Percentiles rank a stretch among this genome's conserved stretches.
phyloP scores from a whole-genome alignment of 441 rosid species.

The Oxalis stricta region DNA sequence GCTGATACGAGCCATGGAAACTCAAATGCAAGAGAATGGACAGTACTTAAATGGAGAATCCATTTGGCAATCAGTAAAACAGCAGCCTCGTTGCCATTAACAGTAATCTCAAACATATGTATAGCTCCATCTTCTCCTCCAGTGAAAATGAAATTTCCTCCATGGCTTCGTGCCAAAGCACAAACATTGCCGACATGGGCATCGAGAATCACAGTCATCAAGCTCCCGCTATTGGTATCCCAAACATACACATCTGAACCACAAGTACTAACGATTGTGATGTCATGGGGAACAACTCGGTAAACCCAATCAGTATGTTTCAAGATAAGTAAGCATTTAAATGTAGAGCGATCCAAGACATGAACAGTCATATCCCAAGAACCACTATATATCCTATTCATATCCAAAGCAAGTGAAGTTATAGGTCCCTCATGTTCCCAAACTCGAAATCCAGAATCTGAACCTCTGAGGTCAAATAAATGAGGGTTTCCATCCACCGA shows the following conservation, averaged over 20 bases:
- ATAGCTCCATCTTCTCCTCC: slow-evolving; percentile 90
- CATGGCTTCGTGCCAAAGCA: slow-evolving; percentile 67
- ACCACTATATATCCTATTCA: slow-evolving; percentile 52
- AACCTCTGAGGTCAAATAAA: slow-evolving; percentile 60
- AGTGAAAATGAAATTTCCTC: slow-evolving; percentile 71
- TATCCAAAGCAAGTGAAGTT: slow-evolving; percentile 67
- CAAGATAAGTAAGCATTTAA: slow-evolving; percentile 52
- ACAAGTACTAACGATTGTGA: slow-evolving; percentile 41
- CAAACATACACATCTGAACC: slow-evolving; percentile 83
- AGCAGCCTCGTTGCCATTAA: slow-evolving; percentile 10
- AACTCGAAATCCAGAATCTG: slow-evolving; percentile 42
- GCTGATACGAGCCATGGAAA: slow-evolving; percentile 97
- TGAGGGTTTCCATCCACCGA: slow-evolving; percentile 40
- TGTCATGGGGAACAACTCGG: slow-evolving; percentile 60
- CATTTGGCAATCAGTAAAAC: slow-evolving; percentile 53
- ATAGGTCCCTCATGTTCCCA: slow-evolving; percentile 95
- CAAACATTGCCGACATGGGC: slow-evolving; percentile 57
- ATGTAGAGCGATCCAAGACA: slow-evolving; percentile 59
- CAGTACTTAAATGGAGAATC: slow-evolving; percentile 75
- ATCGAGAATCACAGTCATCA: slow-evolving; percentile 32
- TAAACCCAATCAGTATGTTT: slow-evolving; percentile 90
- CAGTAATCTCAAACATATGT: slow-evolving; percentile 66
- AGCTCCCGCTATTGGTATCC: slow-evolving; percentile 41
- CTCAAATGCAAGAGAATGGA: slow-evolving; percentile 73
- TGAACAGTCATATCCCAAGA: slow-evolving; percentile 96